Conservation (phyloP, 1,284 basidiomycete genomes). For the Tilletia setariae region DNA sequence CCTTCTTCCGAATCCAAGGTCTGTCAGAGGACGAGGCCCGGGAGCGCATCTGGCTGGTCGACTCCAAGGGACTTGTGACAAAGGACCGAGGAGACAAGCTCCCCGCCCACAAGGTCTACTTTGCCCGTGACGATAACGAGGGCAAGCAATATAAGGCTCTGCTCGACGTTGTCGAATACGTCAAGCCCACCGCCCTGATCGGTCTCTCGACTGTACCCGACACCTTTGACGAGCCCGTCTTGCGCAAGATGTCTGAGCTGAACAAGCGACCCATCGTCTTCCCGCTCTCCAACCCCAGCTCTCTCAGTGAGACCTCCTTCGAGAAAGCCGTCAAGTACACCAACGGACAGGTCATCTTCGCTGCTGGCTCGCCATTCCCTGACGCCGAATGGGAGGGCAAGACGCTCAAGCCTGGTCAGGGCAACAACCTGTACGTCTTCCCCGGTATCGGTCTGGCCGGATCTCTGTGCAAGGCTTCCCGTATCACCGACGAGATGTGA, state of each 20-base stretch:
- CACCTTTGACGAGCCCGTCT: slow-evolving; percentile 73
- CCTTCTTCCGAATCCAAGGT: slow-evolving; percentile 48
- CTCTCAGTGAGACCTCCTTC: slow-evolving; percentile 71
- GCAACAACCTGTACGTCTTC: slow-evolving; percentile 69
- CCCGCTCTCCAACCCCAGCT: slow-evolving; percentile 89
- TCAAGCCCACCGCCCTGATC: slow-evolving; percentile 84
- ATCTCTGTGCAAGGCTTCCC: slow-evolving; percentile 65
- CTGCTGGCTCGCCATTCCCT: slow-evolving; percentile 85
- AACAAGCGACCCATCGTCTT: slow-evolving; percentile 89
- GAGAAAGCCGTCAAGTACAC: slow-evolving; percentile 75
- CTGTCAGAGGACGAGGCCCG: slow-evolving; percentile 45
- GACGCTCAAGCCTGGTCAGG: slow-evolving; percentile 77
- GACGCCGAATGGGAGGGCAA: slow-evolving; percentile 64
- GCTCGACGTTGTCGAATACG: slow-evolving; percentile 75
- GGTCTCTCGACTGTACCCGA: slow-evolving; percentile 83
- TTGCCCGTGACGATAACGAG: slow-evolving; percentile 47
- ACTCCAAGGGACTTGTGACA: slow-evolving; percentile 52
- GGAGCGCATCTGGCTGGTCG: slow-evolving; percentile 49
- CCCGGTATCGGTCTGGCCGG: slow-evolving; percentile 47
- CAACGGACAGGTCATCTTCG: slow-evolving; percentile 69
- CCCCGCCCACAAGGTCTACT: slow-evolving; percentile 47
- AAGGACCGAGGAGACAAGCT: slow-evolving; percentile 48
- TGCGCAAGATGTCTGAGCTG: slow-evolving; percentile 76
- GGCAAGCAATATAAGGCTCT: slow-evolving; percentile 57
- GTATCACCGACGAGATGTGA: slow-evolving; percentile 70